Percentiles rank a stretch among this genome's conserved stretches.
These are phyloP conservation scores for Aegilops bicornis DNA, from an alignment of 176 grass and related monocot species.

Conservation along the genomic window DNA sequence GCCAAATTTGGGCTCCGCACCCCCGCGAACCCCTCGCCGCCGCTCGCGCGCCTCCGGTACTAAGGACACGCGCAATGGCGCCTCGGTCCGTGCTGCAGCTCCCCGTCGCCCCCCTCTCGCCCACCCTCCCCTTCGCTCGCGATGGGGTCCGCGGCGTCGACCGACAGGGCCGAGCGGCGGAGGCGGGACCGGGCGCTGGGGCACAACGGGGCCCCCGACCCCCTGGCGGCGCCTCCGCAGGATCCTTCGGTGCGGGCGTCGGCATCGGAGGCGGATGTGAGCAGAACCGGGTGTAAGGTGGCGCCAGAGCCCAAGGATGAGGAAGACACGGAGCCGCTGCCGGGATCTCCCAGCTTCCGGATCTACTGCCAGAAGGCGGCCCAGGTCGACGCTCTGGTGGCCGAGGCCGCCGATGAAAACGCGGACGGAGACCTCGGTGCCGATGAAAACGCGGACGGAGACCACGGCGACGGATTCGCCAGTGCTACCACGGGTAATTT, in stretches of 20 bases:
- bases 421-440: background rate
- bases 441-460: background rate
- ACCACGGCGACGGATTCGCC: background rate
- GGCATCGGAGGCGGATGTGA: background rate
- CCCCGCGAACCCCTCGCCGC: conserved; percentile 41
- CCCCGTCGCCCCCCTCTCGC: background rate
- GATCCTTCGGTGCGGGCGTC: background rate
- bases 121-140: conserved; percentile 7
- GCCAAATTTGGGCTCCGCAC: conserved; percentile 27
- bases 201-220: conserved; percentile 28
- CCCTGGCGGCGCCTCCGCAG: background rate
- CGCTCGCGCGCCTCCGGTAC: conserved; percentile 33
- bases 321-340: background rate
- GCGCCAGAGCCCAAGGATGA: conserved; percentile 34
- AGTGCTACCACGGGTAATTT: conserved; percentile 1
- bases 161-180: conserved; percentile 32
- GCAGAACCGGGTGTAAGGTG: conserved; percentile 20
- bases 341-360: conserved; percentile 54
- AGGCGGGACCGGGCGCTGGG: conserved; percentile 23
- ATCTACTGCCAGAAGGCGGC: conserved; percentile 49
- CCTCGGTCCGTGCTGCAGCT: background rate
- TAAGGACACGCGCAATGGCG: conserved; percentile 9
- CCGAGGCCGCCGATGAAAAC: background rate
- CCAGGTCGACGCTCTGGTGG: conserved; percentile 19
- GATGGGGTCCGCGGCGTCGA: conserved; percentile 56